Percentiles rank a stretch among this genome's conserved stretches.
Conservation (phyloP, 2,329 filamentous ascomycete species). For the Aspergillus jensenii region DNA sequence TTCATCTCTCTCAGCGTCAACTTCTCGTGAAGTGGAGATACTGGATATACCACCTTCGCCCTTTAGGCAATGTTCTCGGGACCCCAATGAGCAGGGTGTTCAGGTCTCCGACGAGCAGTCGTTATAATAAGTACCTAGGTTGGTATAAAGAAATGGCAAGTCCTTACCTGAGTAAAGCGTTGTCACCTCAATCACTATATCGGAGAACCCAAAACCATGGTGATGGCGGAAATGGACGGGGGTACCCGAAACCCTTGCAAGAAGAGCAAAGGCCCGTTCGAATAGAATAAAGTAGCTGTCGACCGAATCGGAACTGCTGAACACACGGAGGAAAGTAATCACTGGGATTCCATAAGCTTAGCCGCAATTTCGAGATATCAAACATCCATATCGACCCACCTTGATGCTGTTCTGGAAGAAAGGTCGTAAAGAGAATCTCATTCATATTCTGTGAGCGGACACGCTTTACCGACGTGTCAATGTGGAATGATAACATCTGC, state of each 20-base stretch:
- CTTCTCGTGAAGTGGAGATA: no score
- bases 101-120: no score
- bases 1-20: no score
- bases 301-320: conserved; percentile 1
- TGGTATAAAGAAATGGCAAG: not conserved
- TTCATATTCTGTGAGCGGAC: conserved; percentile 9
- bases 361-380: no score
- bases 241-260: not conserved
- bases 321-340: conserved; percentile 11
- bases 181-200: conserved; percentile 7
- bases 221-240: conserved; percentile 6
- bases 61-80: no score
- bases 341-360: not conserved
- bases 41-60: no score
- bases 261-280: conserved; percentile 2
- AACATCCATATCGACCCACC: conserved; percentile 4
- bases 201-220: conserved; percentile 3
- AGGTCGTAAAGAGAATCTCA: conserved; percentile 13
- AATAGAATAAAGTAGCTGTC: conserved; percentile 10
- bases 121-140: no score
- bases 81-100: no score
- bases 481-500: conserved; percentile 3
- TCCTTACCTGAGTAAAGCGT: conserved; percentile 6
- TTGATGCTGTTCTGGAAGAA: conserved; percentile 4
- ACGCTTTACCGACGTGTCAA: conserved; percentile 11